Conservation (phyloP, 345 rosid species). For the Cardamine chenopodiifolia region DNA sequence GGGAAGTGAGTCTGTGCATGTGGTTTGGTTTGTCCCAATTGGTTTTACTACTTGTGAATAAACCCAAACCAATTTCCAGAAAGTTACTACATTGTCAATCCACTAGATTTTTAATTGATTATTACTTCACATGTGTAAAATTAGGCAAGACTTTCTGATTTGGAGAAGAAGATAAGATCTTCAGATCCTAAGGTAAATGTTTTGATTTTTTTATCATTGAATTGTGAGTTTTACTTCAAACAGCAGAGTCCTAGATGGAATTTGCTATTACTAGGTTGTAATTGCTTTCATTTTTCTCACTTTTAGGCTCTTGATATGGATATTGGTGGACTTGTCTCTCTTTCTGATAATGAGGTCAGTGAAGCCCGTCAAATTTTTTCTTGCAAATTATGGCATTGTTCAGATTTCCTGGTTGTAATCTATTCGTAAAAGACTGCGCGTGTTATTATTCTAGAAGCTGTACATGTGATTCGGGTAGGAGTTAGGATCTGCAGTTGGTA, state of each 20-base stretch:
- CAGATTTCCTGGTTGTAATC: slow-evolving; percentile 12
- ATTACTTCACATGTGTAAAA: slow-evolving; percentile 17
- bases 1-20: slow-evolving; percentile 24
- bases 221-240: slow-evolving; percentile 23
- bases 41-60: slow-evolving; percentile 17
- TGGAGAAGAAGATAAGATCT: slow-evolving; percentile 64
- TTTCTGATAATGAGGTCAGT: slow-evolving; percentile 70
- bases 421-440: slow-evolving; percentile 14
- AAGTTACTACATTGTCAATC: slow-evolving; percentile 16
- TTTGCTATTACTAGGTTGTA: slow-evolving; percentile 12
- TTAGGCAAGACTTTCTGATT: slow-evolving; percentile 76
- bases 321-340: slow-evolving; percentile 44
- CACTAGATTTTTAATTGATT: slow-evolving; percentile 28
- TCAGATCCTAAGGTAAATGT: slow-evolving; percentile 67
- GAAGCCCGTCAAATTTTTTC: not conserved
- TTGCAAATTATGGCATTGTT: slow-evolving; percentile 5
- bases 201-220: slow-evolving; percentile 11
- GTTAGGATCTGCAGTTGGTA: slow-evolving; percentile 24
- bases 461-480: not conserved
- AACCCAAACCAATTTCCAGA: not conserved
- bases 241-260: slow-evolving; percentile 24
- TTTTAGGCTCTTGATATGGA: slow-evolving; percentile 53
- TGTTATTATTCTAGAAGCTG: slow-evolving; percentile 6
- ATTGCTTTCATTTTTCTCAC: slow-evolving; percentile 20
- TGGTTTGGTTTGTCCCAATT: slow-evolving; percentile 13